Percentiles rank a stretch among this genome's conserved stretches.
Conservation (phyloP, 371 early-diverging fungal genomes). For the Actinomortierella ambigua region DNA sequence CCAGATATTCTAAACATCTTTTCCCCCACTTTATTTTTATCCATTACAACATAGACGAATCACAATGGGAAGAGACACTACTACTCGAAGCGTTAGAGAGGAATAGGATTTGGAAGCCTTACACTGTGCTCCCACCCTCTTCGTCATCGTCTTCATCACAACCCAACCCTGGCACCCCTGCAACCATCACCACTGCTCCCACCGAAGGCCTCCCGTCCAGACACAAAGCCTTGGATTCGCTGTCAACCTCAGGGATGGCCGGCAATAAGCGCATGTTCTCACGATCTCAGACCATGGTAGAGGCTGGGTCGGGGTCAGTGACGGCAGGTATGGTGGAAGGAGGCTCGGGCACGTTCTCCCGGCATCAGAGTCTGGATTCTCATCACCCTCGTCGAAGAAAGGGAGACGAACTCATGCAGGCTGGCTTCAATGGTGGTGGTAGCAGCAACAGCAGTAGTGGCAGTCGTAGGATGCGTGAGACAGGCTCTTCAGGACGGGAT, state of each 20-base stretch:
- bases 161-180: too few species aligned
- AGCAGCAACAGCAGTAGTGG: too few species aligned
- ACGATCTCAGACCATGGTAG: slow-evolving; percentile 20
- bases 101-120: slow-evolving; percentile 31
- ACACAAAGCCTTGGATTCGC: too few species aligned
- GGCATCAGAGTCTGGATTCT: slow-evolving; percentile 28
- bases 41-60: slow-evolving; percentile 6
- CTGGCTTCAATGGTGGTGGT: too few species aligned
- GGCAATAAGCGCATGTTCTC: slow-evolving; percentile 9
- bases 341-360: slow-evolving; percentile 1
- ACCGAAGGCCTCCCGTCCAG: too few species aligned
- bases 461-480: too few species aligned
- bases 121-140: slow-evolving; percentile 14
- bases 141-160: too few species aligned
- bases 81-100: slow-evolving; percentile 23
- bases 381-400: neutral
- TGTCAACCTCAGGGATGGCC: too few species aligned
- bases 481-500: slow-evolving; percentile 6
- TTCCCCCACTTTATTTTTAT: neutral
- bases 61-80: slow-evolving; percentile 18
- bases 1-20: too few species aligned
- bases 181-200: too few species aligned
- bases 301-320: neutral
- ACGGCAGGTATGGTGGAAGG: neutral
- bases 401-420: too few species aligned